These are phyloP conservation scores for Aspergillus fijiensis DNA, from an alignment of 2,329 filamentous ascomycete species.

Conservation along the genomic window DNA sequence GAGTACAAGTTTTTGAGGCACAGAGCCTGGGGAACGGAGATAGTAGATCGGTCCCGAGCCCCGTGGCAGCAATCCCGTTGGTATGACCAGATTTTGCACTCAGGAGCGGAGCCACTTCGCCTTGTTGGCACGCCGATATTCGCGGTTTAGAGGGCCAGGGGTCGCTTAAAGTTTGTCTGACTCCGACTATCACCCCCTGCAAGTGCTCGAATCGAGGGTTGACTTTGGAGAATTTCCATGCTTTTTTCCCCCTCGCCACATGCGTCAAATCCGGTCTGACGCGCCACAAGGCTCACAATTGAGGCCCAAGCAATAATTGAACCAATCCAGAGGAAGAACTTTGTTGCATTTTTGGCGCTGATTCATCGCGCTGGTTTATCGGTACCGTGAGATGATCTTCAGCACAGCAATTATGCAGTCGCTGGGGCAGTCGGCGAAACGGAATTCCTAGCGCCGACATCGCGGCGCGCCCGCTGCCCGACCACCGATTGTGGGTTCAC, in stretches of 20 bases:
- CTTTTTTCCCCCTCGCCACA: neutral
- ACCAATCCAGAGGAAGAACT: neutral
- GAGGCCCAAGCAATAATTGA: neutral
- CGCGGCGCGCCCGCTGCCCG: neutral
- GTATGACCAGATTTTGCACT: neutral
- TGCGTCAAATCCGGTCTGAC: neutral
- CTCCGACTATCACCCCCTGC: neutral
- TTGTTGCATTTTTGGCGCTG: neutral
- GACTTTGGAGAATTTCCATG: neutral
- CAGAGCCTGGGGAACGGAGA: neutral
- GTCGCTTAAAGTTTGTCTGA: neutral
- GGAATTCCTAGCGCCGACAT: neutral
- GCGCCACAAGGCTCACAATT: neutral
- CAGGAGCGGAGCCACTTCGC: neutral
- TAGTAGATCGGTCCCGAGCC: neutral
- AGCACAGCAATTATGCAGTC: neutral
- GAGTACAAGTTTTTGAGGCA: neutral
- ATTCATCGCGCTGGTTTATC: too few species aligned
- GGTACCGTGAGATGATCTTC: neutral
- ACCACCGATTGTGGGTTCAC: neutral
- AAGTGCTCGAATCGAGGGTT: neutral
- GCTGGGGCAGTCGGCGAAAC: neutral
- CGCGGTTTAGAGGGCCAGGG: neutral
- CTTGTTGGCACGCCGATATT: neutral
- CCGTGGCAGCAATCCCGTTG: neutral